Evolutionary conservation across 495 filamentous ascomycete species (phyloP).

Genomic region (Podospora pseudoanserina): DNA sequence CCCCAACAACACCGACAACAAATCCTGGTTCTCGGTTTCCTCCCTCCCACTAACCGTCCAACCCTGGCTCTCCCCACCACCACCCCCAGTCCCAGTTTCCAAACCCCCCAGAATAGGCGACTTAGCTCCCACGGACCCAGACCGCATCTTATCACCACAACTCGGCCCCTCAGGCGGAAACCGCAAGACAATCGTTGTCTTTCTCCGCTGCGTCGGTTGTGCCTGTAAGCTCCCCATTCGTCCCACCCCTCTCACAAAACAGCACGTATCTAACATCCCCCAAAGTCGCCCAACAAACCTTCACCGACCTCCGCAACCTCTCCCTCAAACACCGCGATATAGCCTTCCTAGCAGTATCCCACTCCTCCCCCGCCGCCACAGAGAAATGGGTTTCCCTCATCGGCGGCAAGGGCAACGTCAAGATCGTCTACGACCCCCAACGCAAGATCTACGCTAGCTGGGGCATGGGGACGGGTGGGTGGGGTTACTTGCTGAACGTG

Average conservation of each 20-base stretch:
- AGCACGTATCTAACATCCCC: not conserved
- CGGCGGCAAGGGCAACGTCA: slow-evolving; percentile 43
- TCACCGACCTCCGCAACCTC: slow-evolving; percentile 44
- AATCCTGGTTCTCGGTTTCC: slow-evolving; percentile 30
- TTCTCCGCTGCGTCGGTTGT: slow-evolving; percentile 55
- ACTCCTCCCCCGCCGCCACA: slow-evolving; percentile 47
- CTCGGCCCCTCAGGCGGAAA: slow-evolving; percentile 22
- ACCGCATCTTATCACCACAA: slow-evolving; percentile 35
- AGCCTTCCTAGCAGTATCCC: slow-evolving; percentile 53
- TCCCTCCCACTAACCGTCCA: slow-evolving; percentile 46
- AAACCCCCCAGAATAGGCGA: slow-evolving; percentile 42
- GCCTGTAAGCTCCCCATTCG: slow-evolving; percentile 38
- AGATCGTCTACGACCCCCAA: slow-evolving; percentile 51
- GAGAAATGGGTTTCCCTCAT: slow-evolving; percentile 48
- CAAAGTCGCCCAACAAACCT: slow-evolving; percentile 55
- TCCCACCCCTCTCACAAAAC: not conserved
- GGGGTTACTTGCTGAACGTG: slow-evolving; percentile 51
- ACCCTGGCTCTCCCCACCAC: slow-evolving; percentile 44
- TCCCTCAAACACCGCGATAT: slow-evolving; percentile 42
- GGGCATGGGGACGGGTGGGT: slow-evolving; percentile 49
- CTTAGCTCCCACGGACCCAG: slow-evolving; percentile 44
- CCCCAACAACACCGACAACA: slow-evolving; percentile 26
- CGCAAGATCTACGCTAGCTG: slow-evolving; percentile 50
- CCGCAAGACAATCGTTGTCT: slow-evolving; percentile 44
- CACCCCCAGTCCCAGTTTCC: slow-evolving; percentile 44